Evolutionary conservation across 768 basidiomycete genomes (phyloP), one percentile per base, ranked within the genome.

Genomic region (Strobilomyces confusus): DNA sequence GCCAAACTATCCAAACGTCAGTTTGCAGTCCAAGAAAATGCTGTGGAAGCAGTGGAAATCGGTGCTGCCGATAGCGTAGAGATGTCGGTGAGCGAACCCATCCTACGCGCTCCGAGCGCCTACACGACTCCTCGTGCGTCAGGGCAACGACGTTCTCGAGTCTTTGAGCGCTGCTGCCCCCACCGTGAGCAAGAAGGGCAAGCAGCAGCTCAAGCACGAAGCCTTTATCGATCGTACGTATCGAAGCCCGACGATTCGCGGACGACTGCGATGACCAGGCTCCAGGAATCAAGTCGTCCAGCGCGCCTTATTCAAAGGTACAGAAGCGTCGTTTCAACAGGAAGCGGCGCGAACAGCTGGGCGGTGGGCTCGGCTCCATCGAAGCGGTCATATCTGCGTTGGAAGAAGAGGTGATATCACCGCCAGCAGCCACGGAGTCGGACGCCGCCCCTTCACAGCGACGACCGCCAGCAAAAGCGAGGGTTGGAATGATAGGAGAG

Each of bases 271-370:
- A 37, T 44, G 49, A 59, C 44, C 33, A 0, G 30, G 19, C 23
- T 32, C 33, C 52, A 83, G 82, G 74, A 8, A 68, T 90, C 42
- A 80, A 77, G 53, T 68, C 74, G 4, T 73, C 75, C 7, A 71
- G 68, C 36, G 70, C 75, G 1, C 81, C 82, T 19, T 83, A 86
- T 63, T 90, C 89, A 0, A 90, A 84, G 68, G 85, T 82, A 19
- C 89, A 90, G 63, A 73, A 70, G 41, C 80, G 87, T 22, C 81
- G 89, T 29, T 61, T 85, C 63, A 89, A 88, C 63, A 82, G 82
- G 59, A 88, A 82, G 63, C 82, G 78, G 45, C 83, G 77, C 50
- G 83, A 84, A 62, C 78, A 84, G 60, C 59, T 83, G 20, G 79
- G 73, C 1, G 75, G 76, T 48, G 78, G 79, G 11, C 65, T 83